Evolutionary conservation across 345 rosid genomes (phyloP).

Genomic region (Sonneratia alba): DNA sequence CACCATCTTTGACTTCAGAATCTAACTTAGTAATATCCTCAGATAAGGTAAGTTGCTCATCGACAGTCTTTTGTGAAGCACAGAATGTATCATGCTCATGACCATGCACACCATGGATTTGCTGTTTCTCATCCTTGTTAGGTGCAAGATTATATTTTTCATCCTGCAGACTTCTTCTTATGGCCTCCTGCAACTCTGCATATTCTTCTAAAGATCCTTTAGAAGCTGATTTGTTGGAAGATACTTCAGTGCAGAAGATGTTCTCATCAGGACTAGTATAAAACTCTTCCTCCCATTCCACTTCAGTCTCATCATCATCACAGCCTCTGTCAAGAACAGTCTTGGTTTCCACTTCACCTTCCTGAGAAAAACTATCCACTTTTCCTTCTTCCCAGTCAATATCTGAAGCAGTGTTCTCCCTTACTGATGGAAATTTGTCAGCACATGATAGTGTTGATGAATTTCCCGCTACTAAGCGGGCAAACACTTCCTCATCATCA

Average conservation of each 20-base stretch:
- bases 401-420: conserved; percentile 46
- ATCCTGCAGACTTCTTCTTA: conserved; percentile 74
- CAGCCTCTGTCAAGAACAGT: conserved; percentile 21
- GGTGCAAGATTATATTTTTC: conserved; percentile 15
- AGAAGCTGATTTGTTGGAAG: conserved; percentile 27
- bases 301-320: conserved; percentile 39
- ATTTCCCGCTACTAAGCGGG: conserved; percentile 57
- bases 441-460: conserved; percentile 30
- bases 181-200: conserved; percentile 77
- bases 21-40: conserved; percentile 2
- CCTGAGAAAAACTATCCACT: conserved; percentile 14
- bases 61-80: conserved; percentile 20
- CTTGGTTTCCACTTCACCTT: conserved; percentile 21
- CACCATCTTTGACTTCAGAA: neutral
- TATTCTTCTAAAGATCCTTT: conserved; percentile 69
- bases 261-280: conserved; percentile 20
- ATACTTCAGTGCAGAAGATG: conserved; percentile 15
- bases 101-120: conserved; percentile 16
- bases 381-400: conserved; percentile 63
- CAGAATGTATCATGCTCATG: conserved; percentile 12
- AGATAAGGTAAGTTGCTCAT: conserved; percentile 10
- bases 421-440: conserved; percentile 23
- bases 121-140: conserved; percentile 11
- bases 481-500: conserved; percentile 66
- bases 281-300: conserved; percentile 63